Conservation (phyloP, 1,284 basidiomycete species). For the Cutaneotrichosporon cavernicola region DNA sequence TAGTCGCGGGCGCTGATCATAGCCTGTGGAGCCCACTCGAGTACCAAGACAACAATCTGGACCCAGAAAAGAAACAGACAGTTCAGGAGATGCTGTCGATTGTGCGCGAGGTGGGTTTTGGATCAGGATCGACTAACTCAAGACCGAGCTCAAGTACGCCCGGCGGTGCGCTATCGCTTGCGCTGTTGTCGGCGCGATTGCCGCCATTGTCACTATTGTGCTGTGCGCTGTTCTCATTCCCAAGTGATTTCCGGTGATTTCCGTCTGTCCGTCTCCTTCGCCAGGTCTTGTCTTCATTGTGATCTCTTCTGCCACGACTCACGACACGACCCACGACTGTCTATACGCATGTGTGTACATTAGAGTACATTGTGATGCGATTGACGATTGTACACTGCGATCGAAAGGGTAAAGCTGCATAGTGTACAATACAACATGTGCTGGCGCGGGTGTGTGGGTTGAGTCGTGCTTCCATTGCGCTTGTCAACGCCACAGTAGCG, state of each 20-base stretch:
- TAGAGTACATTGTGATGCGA: slow-evolving; percentile 3
- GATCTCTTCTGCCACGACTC: not conserved
- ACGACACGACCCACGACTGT: not conserved
- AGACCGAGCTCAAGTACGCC: slow-evolving; percentile 50
- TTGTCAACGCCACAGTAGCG: no score
- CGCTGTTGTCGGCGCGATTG: slow-evolving; percentile 24
- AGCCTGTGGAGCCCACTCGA: slow-evolving; percentile 40
- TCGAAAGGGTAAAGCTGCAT: not conserved
- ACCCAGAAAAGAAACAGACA: slow-evolving; percentile 42
- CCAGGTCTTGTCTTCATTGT: not conserved
- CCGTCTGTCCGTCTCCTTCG: not conserved
- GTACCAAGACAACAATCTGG: slow-evolving; percentile 35
- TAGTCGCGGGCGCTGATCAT: not conserved
- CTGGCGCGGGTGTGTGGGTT: not conserved
- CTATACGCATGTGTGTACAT: slow-evolving; percentile 8
- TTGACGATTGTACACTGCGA: slow-evolving; percentile 6
- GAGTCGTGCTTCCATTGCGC: not conserved
- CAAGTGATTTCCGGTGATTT: not conserved
- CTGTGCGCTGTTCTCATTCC: slow-evolving; percentile 2
- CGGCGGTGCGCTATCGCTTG: slow-evolving; percentile 34
- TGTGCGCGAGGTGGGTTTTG: slow-evolving; percentile 36
- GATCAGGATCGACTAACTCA: slow-evolving; percentile 1
- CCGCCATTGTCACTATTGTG: slow-evolving; percentile 18
- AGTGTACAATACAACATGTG: not conserved
- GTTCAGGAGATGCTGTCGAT: slow-evolving; percentile 46